These are phyloP conservation scores for Eucalyptus dawsonii DNA, from an alignment of 345 rosid species.

Conservation along the genomic window DNA sequence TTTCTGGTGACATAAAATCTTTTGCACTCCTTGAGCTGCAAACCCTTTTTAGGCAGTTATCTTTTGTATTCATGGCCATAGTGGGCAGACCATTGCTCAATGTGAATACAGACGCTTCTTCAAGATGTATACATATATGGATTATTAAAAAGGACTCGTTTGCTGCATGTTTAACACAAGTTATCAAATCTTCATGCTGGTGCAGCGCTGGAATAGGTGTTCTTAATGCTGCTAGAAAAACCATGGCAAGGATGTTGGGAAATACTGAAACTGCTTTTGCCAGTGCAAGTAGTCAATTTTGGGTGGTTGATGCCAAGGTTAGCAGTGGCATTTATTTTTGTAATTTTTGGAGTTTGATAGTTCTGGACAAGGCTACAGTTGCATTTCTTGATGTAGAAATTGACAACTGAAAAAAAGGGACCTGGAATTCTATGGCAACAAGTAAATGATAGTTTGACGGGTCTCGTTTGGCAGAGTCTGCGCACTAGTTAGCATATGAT, in stretches of 20 bases:
- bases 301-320: conserved; percentile 98
- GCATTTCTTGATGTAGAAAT: not conserved
- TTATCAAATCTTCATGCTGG: conserved; percentile 4
- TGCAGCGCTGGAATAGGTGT: conserved; percentile 98
- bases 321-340: not conserved
- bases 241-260: conserved; percentile 98
- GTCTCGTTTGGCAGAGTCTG: not conserved
- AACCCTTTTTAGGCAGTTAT: not conserved
- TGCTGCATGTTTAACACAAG: not conserved
- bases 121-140: not conserved
- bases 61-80: not conserved
- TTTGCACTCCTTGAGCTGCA: not conserved
- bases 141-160: not conserved
- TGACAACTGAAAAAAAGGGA: not conserved
- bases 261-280: conserved; percentile 76
- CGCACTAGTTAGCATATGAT: not conserved
- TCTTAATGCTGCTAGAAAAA: conserved; percentile 91
- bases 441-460: not conserved
- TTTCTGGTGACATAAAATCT: not conserved
- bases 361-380: not conserved
- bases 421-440: not conserved
- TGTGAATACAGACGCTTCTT: not conserved
- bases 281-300: conserved; percentile 87
- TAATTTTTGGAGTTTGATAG: not conserved
- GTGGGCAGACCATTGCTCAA: not conserved